Evolutionary conservation across 192 early-diverging fungal species (phyloP), one percentile per base, ranked within the genome.

Genomic region (Podila verticillata): DNA sequence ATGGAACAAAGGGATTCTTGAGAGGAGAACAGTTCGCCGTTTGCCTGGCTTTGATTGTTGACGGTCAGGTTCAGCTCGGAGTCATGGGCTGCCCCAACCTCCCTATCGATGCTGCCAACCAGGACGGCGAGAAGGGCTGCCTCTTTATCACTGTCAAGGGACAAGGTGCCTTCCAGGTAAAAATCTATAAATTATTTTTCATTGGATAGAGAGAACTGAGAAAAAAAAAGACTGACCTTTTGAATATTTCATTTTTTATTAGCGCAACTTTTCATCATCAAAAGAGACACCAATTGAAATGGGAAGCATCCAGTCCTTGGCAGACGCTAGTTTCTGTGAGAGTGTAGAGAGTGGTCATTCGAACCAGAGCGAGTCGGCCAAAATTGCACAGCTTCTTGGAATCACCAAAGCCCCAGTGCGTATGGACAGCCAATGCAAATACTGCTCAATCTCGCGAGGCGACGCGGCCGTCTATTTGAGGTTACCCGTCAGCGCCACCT

Each of bases 361-460:
- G 6, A 92, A 90, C 58, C 98, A 99, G 65, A 83, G 83, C 29
- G 93, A 96, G 58, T 87, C 92, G 24, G 91, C 88, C 22, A 74
- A 88, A 61, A 96, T 99, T 84, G 92, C 92, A 31, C 65, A 84
- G n/a, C 61, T 90, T 8, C 82, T 99, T 24, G 91, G 91, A n/a
- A 98, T 99, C 70, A 91, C 90, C 8, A 87, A 88, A 51, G 69
- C 88, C 32, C 84, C 95, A 2, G 86, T 97, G 12, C 91, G 98
- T 29, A 98, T 99, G 95, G 98, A 99, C 83, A 94, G 92, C 69
- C 97, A 99, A 86, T 96, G 95, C 88, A 99, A 99, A 82, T 99
- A 99, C 74, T 94, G 90, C 56, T 89, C 94, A 7, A 83, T 99
- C 13, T 88, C 96, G 3, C 86, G 97, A 64, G 98, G 97, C 32